These are phyloP conservation scores for Talaromyces piceae DNA, from an alignment of 2,329 filamentous ascomycete genomes.

Conservation along the genomic window DNA sequence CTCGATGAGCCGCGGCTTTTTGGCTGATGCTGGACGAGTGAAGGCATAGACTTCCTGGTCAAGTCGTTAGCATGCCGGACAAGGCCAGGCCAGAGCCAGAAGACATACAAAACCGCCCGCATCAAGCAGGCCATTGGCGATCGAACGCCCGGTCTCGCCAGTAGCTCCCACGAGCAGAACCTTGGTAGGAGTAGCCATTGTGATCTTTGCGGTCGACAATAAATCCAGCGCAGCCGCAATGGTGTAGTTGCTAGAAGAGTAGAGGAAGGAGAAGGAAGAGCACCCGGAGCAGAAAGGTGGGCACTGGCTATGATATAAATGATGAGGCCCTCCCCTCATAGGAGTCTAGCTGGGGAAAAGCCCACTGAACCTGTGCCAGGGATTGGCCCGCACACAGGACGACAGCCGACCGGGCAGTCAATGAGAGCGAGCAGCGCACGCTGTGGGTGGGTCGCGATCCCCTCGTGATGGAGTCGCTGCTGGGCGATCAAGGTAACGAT, in stretches of 20 bases:
- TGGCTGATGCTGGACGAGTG: slow-evolving; percentile 33
- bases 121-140: slow-evolving; percentile 19
- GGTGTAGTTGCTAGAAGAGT: background rate
- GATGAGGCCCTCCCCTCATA: too few species aligned
- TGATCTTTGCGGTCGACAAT: background rate
- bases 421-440: background rate
- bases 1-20: slow-evolving; percentile 31
- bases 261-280: background rate
- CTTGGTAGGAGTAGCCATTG: slow-evolving; percentile 10
- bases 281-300: too few species aligned
- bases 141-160: slow-evolving; percentile 21
- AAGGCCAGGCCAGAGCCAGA: background rate
- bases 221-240: background rate
- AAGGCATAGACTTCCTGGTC: slow-evolving; percentile 40
- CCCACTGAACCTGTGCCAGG: background rate
- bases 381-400: background rate
- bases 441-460: slow-evolving; percentile 1
- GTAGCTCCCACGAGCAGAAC: slow-evolving; percentile 22
- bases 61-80: too few species aligned
- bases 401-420: background rate
- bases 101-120: slow-evolving; percentile 15
- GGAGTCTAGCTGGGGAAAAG: background rate
- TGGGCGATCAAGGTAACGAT: slow-evolving; percentile 1
- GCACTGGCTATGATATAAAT: background rate
- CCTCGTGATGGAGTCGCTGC: background rate